Evolutionary conservation across 1,139 yeast genomes (phyloP).

Genomic region (Taphrina populina): DNA sequence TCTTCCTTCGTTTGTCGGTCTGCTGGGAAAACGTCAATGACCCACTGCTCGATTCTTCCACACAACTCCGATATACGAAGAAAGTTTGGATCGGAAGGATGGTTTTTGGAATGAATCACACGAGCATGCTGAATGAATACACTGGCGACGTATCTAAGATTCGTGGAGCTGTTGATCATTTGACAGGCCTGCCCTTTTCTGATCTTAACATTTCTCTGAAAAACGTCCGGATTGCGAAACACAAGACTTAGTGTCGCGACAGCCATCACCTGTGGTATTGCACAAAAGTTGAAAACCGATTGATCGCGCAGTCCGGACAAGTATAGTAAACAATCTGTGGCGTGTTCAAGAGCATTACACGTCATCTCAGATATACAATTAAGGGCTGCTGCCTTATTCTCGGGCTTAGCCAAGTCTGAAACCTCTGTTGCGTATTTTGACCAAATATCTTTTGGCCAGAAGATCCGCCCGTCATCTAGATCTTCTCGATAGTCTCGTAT

Average conservation of each 20-base stretch:
- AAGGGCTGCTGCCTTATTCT: constrained; percentile 55
- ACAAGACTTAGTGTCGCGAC: constrained; percentile 87
- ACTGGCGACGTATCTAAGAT: constrained; percentile 70
- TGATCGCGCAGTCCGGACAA: constrained; percentile 76
- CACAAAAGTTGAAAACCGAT: constrained; percentile 84
- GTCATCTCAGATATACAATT: constrained; percentile 67
- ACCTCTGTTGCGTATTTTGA: constrained; percentile 58
- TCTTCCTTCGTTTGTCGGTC: constrained; percentile 35
- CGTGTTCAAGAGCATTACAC: constrained; percentile 74
- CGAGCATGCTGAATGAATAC: constrained; percentile 74
- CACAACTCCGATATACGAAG: constrained; percentile 78
- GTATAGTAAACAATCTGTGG: constrained; percentile 71
- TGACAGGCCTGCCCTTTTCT: constrained; percentile 80
- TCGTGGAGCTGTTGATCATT: constrained; percentile 70
- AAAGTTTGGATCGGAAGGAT: constrained; percentile 83
- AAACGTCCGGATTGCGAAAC: constrained; percentile 74
- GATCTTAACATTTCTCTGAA: constrained; percentile 74
- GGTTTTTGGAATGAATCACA: constrained; percentile 72
- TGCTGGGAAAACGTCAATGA: constrained; percentile 40
- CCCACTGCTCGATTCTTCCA: constrained; percentile 63
- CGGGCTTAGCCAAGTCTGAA: constrained; percentile 57
- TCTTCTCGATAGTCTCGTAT: constrained; percentile 95
- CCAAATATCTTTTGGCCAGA: constrained; percentile 98
- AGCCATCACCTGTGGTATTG: constrained; percentile 98
- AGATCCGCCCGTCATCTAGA: constrained; percentile 83